phyloP scores from a whole-genome alignment of 2,329 filamentous ascomycete species.

The Podosphaera xanthii region DNA sequence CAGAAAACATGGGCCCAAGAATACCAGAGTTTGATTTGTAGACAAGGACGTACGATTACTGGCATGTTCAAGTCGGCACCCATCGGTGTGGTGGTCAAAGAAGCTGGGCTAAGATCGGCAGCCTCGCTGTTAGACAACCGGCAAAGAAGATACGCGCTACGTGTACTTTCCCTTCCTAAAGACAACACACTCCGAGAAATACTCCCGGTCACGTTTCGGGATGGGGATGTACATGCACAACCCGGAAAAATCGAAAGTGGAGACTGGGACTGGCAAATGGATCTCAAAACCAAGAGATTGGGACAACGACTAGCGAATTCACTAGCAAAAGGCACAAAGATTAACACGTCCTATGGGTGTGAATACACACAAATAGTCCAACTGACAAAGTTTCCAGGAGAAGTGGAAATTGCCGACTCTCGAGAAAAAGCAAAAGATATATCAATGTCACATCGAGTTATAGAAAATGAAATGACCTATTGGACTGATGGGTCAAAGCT shows the following conservation, averaged over 20 bases:
- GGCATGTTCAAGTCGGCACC: neutral
- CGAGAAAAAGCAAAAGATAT: neutral
- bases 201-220: neutral
- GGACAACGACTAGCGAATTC: neutral
- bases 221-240: neutral
- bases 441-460: neutral
- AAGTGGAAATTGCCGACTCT: neutral
- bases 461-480: neutral
- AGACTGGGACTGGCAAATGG: neutral
- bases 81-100: neutral
- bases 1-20: neutral
- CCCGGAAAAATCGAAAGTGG: constrained; percentile 7
- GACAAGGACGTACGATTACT: neutral
- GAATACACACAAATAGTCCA: neutral
- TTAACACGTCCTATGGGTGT: neutral
- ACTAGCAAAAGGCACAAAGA: neutral
- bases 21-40: neutral
- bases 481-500: neutral
- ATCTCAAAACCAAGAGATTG: neutral
- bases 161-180: too few relatives aligned
- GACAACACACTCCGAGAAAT: neutral
- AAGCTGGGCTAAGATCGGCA: neutral
- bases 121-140: too few relatives aligned
- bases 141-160: too few relatives aligned
- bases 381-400: neutral